Evolutionary conservation across 116 monocot genomes (phyloP).

Genomic region (Phalaenopsis hybrid): DNA sequence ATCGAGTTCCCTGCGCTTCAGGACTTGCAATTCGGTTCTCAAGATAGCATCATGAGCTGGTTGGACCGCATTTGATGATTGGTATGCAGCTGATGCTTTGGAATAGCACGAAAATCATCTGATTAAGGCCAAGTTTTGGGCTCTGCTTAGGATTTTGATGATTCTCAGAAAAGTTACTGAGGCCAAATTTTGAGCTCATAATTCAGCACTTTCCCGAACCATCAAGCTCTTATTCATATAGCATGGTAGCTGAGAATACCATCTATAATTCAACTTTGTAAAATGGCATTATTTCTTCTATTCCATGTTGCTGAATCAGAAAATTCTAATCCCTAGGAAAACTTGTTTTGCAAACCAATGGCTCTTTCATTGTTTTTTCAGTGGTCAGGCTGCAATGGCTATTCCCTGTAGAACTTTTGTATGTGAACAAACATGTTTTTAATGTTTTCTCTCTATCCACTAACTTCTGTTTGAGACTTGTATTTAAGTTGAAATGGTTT

Average conservation of each 20-base stretch:
- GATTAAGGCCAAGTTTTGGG: not conserved
- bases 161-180: not conserved
- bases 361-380: too few species aligned
- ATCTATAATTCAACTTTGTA: not conserved
- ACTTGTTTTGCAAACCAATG: too few species aligned
- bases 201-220: not conserved
- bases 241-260: too few species aligned
- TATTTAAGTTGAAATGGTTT: too few species aligned
- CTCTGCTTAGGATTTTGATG: not conserved
- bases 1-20: constrained; percentile 4
- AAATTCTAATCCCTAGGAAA: too few species aligned
- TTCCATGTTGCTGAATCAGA: not conserved
- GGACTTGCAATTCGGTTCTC: constrained; percentile 27
- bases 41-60: constrained; percentile 25
- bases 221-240: not conserved
- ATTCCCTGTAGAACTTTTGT: too few species aligned
- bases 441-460: too few species aligned
- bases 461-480: too few species aligned
- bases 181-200: not conserved
- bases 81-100: not conserved
- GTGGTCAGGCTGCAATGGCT: too few species aligned
- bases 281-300: not conserved
- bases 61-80: constrained; percentile 12
- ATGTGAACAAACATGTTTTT: too few species aligned
- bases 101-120: not conserved